Evolutionary conservation across 495 filamentous ascomycete genomes (phyloP), one percentile per base, ranked within the genome.

Genomic region (Cercophora newfieldiana): DNA sequence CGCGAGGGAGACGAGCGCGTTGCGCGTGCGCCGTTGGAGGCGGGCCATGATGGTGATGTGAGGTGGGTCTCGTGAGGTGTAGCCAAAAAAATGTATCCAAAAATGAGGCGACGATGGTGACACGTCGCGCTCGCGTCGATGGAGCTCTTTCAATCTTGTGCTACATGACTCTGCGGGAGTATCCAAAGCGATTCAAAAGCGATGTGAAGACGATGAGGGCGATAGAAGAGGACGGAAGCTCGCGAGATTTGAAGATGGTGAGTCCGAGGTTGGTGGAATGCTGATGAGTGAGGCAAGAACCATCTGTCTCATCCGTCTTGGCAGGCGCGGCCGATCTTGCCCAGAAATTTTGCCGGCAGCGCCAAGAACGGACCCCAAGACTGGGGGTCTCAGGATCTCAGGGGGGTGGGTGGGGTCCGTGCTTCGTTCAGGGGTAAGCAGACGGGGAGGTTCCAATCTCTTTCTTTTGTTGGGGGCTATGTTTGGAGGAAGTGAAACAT

Each of bases 1-100:
- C 10, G 31, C 7, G 10, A 63, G 6, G 18, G 61, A 24, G 0
- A 63, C 5, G 10, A 29, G 26, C n/a, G 47, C 21, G 18, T 37
- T 63, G 21, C 61, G 49, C n/a, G 49, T 28, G 18, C 61, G 61
- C 18, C 48, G 21, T 12, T 56, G 61, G 24, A 55, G 14, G 12
- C 50, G 50, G 18, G 48, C 18, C 44, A 61, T 48, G 14, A 18
- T 29, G 18, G 21, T 16, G 18, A n/a, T 8, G 57, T n/a, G n/a
- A n/a, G n/a, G n/a, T n/a, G n/a, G n/a, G n/a, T n/a, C n/a, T n/a
- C n/a, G 26, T 18, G 28, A 57, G 55, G 26, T 21, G 55, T 12
- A 29, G 49, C 49, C 37, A 8, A 2, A 44, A 16, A 16, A 2
- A 33, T 4, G 30, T 33, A 33, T 33, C 30, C 30, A 33, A 33